Evolutionary conservation across 805 yeast genomes (phyloP).

Genomic region (Komagataella populi): DNA sequence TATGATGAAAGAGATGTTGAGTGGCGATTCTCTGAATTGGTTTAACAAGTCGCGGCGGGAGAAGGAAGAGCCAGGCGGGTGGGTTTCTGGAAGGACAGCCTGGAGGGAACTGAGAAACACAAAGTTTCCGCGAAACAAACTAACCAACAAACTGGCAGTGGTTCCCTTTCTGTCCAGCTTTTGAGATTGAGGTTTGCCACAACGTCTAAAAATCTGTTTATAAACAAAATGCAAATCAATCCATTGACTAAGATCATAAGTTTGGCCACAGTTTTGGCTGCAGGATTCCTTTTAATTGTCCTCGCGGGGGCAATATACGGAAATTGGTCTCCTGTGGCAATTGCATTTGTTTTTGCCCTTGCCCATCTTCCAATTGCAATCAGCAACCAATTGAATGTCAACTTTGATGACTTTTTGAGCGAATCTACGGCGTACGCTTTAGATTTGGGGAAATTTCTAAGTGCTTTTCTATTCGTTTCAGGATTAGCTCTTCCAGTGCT

Average conservation of each 20-base stretch:
- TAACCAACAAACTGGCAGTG: not conserved
- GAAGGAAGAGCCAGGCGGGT: not conserved
- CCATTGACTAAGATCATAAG: conserved; percentile 72
- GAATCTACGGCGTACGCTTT: conserved; percentile 39
- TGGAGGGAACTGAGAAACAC: no score
- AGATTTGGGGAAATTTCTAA: conserved; percentile 67
- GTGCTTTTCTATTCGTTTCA: conserved; percentile 65
- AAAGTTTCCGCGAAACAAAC: not conserved
- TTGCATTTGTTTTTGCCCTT: conserved; percentile 41
- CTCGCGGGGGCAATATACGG: conserved; percentile 80
- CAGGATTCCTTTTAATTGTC: conserved; percentile 81
- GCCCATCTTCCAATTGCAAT: conserved; percentile 66
- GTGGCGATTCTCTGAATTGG: not conserved
- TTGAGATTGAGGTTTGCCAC: not conserved
- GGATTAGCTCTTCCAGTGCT: conserved; percentile 64
- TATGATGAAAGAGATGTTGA: not conserved
- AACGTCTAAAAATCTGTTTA: not conserved
- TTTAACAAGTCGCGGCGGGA: not conserved
- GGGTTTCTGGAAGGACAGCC: not conserved
- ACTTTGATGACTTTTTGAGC: conserved; percentile 47
- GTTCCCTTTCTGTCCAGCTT: conserved; percentile 1
- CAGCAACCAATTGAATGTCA: conserved; percentile 28
- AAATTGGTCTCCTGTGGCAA: conserved; percentile 87
- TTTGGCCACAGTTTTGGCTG: conserved; percentile 64
- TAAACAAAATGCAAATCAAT: conserved; percentile 16